A percentile compares a stretch with the other conserved stretches of the same genome.
Evolutionary conservation across 768 basidiomycete genomes (phyloP).

Genomic region (Phylloporus arenicola): DNA sequence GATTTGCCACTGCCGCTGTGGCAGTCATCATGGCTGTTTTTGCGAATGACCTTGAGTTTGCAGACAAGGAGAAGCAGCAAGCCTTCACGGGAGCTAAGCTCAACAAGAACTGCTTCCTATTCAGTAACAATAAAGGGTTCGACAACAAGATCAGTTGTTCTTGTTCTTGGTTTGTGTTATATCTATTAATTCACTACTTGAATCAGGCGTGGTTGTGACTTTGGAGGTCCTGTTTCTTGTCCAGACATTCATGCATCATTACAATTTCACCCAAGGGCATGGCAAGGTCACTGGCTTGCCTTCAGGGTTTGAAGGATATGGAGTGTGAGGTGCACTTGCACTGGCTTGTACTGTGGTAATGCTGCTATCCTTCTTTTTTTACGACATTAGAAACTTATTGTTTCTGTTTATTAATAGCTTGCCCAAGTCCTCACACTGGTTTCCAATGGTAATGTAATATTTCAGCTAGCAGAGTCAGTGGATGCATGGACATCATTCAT

Average conservation of each 20-base stretch:
- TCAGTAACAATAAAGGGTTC: conserved; percentile 5
- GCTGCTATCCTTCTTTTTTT: neutral
- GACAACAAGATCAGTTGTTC: conserved; percentile 1
- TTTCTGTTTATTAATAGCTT: no score
- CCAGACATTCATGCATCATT: conserved; percentile 9
- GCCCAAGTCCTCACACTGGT: conserved; percentile 2
- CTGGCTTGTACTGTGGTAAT: conserved; percentile 5
- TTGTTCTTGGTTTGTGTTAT: neutral
- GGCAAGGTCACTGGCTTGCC: conserved; percentile 3
- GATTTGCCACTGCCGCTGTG: conserved; percentile 1
- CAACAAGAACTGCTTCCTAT: conserved; percentile 2
- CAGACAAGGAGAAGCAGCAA: neutral
- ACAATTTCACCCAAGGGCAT: conserved; percentile 7
- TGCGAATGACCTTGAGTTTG: neutral
- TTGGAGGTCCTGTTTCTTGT: conserved; percentile 10
- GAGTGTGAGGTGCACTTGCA: conserved; percentile 5
- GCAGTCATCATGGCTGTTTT: neutral
- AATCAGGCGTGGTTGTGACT: conserved; percentile 1
- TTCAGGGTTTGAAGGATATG: neutral
- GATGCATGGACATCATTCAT: conserved; percentile 6
- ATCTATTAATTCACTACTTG: neutral
- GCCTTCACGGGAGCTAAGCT: neutral
- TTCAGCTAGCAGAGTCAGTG: neutral
- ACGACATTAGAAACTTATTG: neutral
- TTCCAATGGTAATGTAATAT: neutral